Base-by-base conservation (phyloP, 163 green algal genomes). In the Coccomyxa subellipsoidea region DNA sequence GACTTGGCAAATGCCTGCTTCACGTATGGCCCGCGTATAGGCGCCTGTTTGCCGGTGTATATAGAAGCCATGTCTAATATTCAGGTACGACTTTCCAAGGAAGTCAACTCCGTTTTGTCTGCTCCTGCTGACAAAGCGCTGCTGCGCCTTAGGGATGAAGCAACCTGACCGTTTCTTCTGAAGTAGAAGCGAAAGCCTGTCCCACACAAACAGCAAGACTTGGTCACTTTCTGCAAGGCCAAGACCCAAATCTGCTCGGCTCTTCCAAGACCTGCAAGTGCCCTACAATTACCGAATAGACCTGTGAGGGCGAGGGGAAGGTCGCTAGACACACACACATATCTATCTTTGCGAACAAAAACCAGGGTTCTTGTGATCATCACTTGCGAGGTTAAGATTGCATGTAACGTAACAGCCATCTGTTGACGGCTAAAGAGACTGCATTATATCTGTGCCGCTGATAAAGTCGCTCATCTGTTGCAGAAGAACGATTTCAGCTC, bases 1-100 rank as follows among this genome's bases (percentile, higher is more conserved):
- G n/a, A 83, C 79, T 88, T 88, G 66, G 39, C 80, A 78, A 85
- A 85, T 18, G 76, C 82, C 53, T 88, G 80, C 53, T 88, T 88
- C 0, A 81, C 47, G 40, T 77, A 80, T 69, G 69, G 81, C 54
- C 81, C 84, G 0, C 40, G 77, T 81, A 87, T 85, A 79, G 82
- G 78, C 4, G 36, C 36, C 23, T 40, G 31, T 78, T 47, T 47
- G 72, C 54, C n/a, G 66, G 9, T 35, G 80, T 84, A 84, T 80
- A 32, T 40, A 47, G 80, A 69, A 76, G 32, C 71, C 80, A 80
- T 84, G 80, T 29, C 18, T 79, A 38, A 78, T 29, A 0, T 10
- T 31, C 12, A 83, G 79, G 69, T 78, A 78, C 23, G 29, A 25
- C 8, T 18, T 7, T 54, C 76, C 78, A 4, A 76, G 54, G 21